phyloP scores from a whole-genome alignment of 2,329 filamentous ascomycete species.

The Periconia sp. region DNA sequence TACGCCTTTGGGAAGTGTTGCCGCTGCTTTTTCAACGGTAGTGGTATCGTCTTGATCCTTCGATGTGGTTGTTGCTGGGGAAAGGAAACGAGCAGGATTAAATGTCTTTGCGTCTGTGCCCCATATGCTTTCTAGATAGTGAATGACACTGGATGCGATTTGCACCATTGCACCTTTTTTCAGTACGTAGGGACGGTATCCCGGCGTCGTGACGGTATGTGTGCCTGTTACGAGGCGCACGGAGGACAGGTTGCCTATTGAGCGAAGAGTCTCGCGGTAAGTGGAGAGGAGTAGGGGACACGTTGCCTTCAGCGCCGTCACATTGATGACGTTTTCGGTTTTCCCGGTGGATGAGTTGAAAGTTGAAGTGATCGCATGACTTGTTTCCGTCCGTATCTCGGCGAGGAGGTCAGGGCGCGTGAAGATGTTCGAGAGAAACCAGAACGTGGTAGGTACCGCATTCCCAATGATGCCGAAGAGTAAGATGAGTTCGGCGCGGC shows the following conservation, averaged over 20 bases:
- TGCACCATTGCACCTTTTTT: constrained; percentile 47
- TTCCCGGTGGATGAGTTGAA: background rate
- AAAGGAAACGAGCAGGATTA: constrained; percentile 45
- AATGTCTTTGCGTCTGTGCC: constrained; percentile 45
- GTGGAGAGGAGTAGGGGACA: constrained; percentile 48
- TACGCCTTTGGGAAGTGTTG: constrained; percentile 11
- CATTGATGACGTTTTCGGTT: constrained; percentile 8
- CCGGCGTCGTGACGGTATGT: constrained; percentile 36
- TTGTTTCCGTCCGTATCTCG: constrained; percentile 42
- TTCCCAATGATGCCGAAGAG: constrained; percentile 47
- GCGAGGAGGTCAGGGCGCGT: constrained; percentile 41
- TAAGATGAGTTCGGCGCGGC: constrained; percentile 20
- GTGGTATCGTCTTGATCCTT: too few species aligned
- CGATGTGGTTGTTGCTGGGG: constrained; percentile 1
- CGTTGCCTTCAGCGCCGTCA: constrained; percentile 11
- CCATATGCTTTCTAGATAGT: constrained; percentile 45
- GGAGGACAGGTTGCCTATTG: constrained; percentile 41
- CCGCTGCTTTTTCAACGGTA: constrained; percentile 5
- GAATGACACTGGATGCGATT: constrained; percentile 50
- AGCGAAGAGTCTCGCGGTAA: constrained; percentile 51
- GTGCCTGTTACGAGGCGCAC: constrained; percentile 46
- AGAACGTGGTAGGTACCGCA: constrained; percentile 48
- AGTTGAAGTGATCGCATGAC: background rate
- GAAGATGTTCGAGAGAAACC: constrained; percentile 47
- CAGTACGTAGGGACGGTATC: constrained; percentile 38